A percentile compares a stretch with the other conserved stretches of the same genome.
Evolutionary conservation across 345 rosid genomes (phyloP).

Genomic region (Citrus mangshanensis): DNA sequence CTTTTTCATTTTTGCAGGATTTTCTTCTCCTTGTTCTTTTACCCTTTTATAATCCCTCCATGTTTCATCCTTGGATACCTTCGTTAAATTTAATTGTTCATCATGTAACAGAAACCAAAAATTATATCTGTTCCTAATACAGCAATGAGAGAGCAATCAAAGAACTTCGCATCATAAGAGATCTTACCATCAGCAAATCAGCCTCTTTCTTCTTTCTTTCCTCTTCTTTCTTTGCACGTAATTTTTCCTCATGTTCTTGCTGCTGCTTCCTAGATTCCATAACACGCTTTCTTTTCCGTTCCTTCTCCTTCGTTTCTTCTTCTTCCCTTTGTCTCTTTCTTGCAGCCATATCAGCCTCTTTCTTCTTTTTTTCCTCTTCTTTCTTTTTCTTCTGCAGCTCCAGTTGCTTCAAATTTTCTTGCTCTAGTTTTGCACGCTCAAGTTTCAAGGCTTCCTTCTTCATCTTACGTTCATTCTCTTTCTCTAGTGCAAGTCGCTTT

Average conservation of each 20-base stretch:
- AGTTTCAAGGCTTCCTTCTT: conserved; percentile 79
- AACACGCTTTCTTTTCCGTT: conserved; percentile 63
- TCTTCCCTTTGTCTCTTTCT: conserved; percentile 75
- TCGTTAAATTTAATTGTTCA: conserved; percentile 30
- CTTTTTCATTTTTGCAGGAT: conserved; percentile 23
- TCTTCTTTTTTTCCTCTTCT: conserved; percentile 77
- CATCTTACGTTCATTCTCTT: conserved; percentile 78
- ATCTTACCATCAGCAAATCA: conserved; percentile 28
- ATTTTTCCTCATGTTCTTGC: conserved; percentile 45
- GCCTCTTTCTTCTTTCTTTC: conserved; percentile 36
- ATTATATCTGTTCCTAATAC: conserved; percentile 10
- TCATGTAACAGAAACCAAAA: conserved; percentile 30
- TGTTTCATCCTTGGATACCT: conserved; percentile 28
- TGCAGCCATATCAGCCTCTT: conserved; percentile 66
- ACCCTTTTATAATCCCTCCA: conserved; percentile 30
- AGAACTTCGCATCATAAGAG: not conserved
- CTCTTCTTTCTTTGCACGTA: conserved; percentile 36
- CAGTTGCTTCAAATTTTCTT: conserved; percentile 55
- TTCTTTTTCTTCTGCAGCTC: conserved; percentile 70
- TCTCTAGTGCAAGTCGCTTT: conserved; percentile 74
- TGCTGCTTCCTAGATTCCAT: conserved; percentile 58
- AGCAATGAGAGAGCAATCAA: not conserved
- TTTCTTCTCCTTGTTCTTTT: conserved; percentile 21
- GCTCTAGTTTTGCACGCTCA: conserved; percentile 77
- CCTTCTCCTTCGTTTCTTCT: conserved; percentile 68